Evolutionary conservation across 1,139 yeast species (phyloP).

Genomic region (Schwanniomyces etchellsii): DNA sequence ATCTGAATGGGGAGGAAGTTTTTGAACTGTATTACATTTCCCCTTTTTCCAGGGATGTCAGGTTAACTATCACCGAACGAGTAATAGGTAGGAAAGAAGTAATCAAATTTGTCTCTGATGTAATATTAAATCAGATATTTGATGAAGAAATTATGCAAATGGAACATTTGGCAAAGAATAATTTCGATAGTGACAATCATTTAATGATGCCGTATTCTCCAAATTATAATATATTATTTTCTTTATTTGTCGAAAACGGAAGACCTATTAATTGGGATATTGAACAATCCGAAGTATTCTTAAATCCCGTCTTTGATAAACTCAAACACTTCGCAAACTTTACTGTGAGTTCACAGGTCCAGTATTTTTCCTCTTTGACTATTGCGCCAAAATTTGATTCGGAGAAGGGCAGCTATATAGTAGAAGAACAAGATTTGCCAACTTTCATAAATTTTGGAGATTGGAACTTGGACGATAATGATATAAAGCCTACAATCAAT

Average conservation of each 20-base stretch:
- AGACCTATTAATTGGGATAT: conserved; percentile 36
- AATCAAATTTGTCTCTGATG: conserved; percentile 26
- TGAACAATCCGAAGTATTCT: conserved; percentile 18
- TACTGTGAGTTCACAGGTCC: conserved; percentile 74
- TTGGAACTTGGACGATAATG: conserved; percentile 62
- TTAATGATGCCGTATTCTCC: conserved; percentile 48
- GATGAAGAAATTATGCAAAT: conserved; percentile 30
- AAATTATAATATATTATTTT: conserved; percentile 61
- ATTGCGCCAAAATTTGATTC: conserved; percentile 20
- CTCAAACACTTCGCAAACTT: conserved; percentile 58
- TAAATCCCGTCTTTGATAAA: conserved; percentile 22
- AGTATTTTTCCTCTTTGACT: conserved; percentile 52
- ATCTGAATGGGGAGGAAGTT: conserved; percentile 10
- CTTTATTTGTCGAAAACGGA: conserved; percentile 42
- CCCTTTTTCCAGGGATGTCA: conserved; percentile 27
- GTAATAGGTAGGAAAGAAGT: conserved; percentile 23
- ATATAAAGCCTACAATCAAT: conserved; percentile 60
- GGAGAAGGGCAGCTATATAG: conserved; percentile 23
- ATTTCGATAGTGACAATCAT: conserved; percentile 12
- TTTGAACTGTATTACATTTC: conserved; percentile 23
- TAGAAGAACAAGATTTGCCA: conserved; percentile 46
- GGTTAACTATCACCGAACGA: conserved; percentile 20
- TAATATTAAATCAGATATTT: conserved; percentile 33
- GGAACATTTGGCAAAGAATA: conserved; percentile 14
- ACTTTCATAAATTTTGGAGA: conserved; percentile 74